A percentile compares a stretch with the other conserved stretches of the same genome.
Evolutionary conservation across 2,329 filamentous ascomycete species (phyloP).

Genomic region (Calonectria hongkongensis): DNA sequence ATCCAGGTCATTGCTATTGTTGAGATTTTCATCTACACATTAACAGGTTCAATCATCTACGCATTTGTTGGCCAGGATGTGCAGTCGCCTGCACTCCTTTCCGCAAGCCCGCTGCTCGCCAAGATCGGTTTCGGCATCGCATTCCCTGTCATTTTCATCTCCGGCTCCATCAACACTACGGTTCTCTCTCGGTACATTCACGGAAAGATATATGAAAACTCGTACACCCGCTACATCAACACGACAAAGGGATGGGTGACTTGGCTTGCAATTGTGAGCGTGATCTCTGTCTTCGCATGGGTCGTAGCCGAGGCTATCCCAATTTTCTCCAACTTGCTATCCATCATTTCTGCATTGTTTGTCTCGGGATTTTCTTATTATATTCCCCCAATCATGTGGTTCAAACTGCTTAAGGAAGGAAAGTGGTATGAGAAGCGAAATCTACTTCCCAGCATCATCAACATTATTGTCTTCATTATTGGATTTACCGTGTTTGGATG

Average conservation of each 20-base stretch:
- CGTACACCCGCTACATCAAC: conserved; percentile 2
- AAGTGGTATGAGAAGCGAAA: background rate
- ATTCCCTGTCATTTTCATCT: background rate
- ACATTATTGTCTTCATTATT: background rate
- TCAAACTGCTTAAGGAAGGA: background rate
- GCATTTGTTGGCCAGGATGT: background rate
- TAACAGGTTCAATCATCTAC: conserved; percentile 3
- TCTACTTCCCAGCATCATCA: background rate
- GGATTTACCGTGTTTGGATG: conserved; percentile 2
- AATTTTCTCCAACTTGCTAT: conserved; percentile 2
- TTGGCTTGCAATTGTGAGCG: background rate
- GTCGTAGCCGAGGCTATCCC: background rate
- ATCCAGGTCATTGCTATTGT: conserved; percentile 8
- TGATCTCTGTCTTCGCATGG: background rate
- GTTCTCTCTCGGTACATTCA: background rate
- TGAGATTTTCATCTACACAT: conserved; percentile 12
- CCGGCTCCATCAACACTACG: conserved; percentile 7
- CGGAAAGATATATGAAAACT: conserved; percentile 5
- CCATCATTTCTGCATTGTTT: conserved; percentile 1
- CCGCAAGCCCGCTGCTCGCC: background rate
- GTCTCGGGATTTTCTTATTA: background rate
- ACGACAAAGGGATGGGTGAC: conserved; percentile 1
- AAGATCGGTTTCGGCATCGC: conserved; percentile 8
- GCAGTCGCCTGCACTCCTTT: background rate
- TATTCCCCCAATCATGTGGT: background rate